Conservation (phyloP, 2,329 filamentous ascomycete genomes). For the Xylariaceae sp. region DNA sequence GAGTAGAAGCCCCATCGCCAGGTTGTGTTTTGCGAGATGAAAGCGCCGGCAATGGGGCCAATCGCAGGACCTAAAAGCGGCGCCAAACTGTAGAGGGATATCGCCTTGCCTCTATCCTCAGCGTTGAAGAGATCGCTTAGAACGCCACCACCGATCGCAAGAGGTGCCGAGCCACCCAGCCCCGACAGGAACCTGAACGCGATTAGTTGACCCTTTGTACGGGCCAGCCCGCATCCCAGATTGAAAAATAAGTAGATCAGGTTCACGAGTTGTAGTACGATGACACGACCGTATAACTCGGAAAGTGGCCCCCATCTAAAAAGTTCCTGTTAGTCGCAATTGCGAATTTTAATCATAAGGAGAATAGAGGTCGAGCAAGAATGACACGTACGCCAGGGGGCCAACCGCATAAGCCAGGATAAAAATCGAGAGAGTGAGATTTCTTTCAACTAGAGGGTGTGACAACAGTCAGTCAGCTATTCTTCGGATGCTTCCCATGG, state of each 20-base stretch:
- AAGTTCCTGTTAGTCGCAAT: background rate
- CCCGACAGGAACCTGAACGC: conserved; percentile 54
- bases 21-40: conserved; percentile 56
- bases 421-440: conserved; percentile 45
- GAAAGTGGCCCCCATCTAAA: conserved; percentile 43
- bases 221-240: conserved; percentile 52
- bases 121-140: conserved; percentile 44
- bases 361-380: background rate
- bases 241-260: conserved; percentile 49
- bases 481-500: background rate
- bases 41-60: conserved; percentile 61
- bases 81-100: conserved; percentile 57
- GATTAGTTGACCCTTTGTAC: conserved; percentile 48
- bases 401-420: conserved; percentile 49
- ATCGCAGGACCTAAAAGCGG: conserved; percentile 61
- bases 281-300: conserved; percentile 51
- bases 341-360: background rate
- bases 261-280: conserved; percentile 49
- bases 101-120: conserved; percentile 57
- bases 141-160: conserved; percentile 35
- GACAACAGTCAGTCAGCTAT: conserved; percentile 2
- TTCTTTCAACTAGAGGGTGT: conserved; percentile 32
- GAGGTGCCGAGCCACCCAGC: conserved; percentile 51
- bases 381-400: conserved; percentile 38
- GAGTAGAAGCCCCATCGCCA: conserved; percentile 73